Percentiles rank a stretch among this genome's conserved stretches.
Conservation (phyloP, 208 protist species). For the Leishmania amazonensis region DNA sequence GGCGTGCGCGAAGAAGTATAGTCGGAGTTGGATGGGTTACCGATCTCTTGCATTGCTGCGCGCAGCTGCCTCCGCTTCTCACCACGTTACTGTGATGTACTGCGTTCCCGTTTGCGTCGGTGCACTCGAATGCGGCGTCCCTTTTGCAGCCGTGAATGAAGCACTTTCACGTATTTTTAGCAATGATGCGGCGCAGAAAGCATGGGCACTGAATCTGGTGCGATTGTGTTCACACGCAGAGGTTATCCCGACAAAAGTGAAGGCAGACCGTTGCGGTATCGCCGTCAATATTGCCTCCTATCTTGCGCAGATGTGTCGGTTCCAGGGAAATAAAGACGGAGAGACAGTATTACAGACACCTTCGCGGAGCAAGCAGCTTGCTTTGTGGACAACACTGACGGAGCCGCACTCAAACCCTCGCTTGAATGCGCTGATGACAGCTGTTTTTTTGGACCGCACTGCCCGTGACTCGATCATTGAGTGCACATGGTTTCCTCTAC, state of each 20-base stretch:
- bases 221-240: slow-evolving; percentile 20
- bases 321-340: slow-evolving; percentile 1
- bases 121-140: slow-evolving; percentile 54
- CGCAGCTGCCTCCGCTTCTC: slow-evolving; percentile 18
- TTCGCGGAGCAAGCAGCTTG: slow-evolving; percentile 62
- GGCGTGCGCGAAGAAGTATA: slow-evolving; percentile 2
- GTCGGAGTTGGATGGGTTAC: slow-evolving; percentile 58
- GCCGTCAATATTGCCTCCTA: not conserved
- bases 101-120: slow-evolving; percentile 48
- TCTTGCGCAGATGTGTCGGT: not conserved
- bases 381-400: slow-evolving; percentile 52
- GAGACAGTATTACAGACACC: slow-evolving; percentile 16
- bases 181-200: slow-evolving; percentile 7
- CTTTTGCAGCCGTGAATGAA: slow-evolving; percentile 58
- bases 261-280: not conserved
- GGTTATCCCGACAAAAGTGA: not conserved
- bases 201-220: slow-evolving; percentile 26
- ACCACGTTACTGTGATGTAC: slow-evolving; percentile 32
- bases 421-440: slow-evolving; percentile 40
- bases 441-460: slow-evolving; percentile 39
- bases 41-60: slow-evolving; percentile 57
- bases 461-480: slow-evolving; percentile 23
- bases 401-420: slow-evolving; percentile 30
- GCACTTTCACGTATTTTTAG: slow-evolving; percentile 35
- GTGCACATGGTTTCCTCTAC: slow-evolving; percentile 9